Percentiles rank a stretch among this genome's conserved stretches.
Evolutionary conservation across 495 filamentous ascomycete species (phyloP).

Genomic region (Penicillium nucicola): DNA sequence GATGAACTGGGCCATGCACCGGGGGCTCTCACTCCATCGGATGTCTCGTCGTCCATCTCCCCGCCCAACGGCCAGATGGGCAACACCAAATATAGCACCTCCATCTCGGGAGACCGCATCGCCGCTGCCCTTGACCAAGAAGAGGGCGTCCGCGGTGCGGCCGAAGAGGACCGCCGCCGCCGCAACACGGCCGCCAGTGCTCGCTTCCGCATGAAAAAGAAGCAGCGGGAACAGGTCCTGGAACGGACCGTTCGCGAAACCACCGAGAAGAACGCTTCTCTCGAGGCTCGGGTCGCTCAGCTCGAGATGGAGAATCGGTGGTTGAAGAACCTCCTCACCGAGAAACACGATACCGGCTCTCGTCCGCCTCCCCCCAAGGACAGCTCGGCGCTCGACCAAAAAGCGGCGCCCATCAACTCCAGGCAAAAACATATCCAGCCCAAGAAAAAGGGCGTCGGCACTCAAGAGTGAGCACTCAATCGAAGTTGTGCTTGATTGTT

Average conservation of each 20-base stretch:
- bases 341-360: conserved; percentile 65
- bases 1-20: conserved; percentile 41
- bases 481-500: conserved; percentile 13
- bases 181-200: conserved; percentile 94
- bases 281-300: conserved; percentile 80
- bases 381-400: conserved; percentile 23
- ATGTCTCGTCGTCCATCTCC: conserved; percentile 47
- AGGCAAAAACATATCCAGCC: conserved; percentile 47
- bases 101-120: conserved; percentile 43
- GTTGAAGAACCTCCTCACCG: conserved; percentile 89
- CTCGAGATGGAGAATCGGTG: conserved; percentile 96
- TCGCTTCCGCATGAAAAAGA: conserved; percentile 98
- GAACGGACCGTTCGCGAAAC: conserved; percentile 90
- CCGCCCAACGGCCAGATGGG: conserved; percentile 46
- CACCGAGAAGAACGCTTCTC: conserved; percentile 70
- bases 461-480: conserved; percentile 31
- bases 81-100: conserved; percentile 47
- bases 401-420: conserved; percentile 17
- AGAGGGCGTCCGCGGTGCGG: conserved; percentile 64
- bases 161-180: conserved; percentile 95
- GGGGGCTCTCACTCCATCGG: conserved; percentile 42
- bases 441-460: conserved; percentile 49
- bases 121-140: conserved; percentile 38
- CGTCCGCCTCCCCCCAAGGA: conserved; percentile 30
- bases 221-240: conserved; percentile 92